A percentile compares a stretch with the other conserved stretches of the same genome.
phyloP scores from a whole-genome alignment of 257 asterid species.

The Solanum tarijense region DNA sequence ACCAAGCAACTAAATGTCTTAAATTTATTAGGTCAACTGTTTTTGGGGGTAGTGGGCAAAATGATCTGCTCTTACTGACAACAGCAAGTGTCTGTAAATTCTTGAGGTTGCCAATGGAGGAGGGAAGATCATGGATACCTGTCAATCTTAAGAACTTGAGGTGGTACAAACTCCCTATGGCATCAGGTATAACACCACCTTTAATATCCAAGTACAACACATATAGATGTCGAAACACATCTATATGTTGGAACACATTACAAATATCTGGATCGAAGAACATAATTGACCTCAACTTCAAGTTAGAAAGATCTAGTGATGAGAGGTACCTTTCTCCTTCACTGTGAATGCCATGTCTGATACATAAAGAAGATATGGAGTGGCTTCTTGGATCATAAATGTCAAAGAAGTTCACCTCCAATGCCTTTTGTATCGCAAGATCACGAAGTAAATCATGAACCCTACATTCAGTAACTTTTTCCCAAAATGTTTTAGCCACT shows the following conservation, averaged over 20 bases:
- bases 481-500: neutral
- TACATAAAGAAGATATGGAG: too few species aligned
- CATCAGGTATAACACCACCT: accelerated
- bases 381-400: neutral
- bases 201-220: neutral
- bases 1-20: too few species aligned
- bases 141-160: neutral
- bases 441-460: neutral
- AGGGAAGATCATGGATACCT: neutral
- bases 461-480: neutral
- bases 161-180: neutral
- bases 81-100: neutral
- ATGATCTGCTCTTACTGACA: accelerated
- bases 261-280: neutral
- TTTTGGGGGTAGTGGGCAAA: neutral
- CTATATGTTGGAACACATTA: too few species aligned
- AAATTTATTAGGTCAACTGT: neutral
- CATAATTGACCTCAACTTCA: neutral
- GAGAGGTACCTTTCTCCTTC: too few species aligned
- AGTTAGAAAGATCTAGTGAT: too few species aligned
- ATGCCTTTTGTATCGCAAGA: neutral
- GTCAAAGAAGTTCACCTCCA: neutral
- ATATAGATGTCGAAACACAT: neutral
- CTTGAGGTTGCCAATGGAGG: neutral
- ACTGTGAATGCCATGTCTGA: too few species aligned